Conservation (phyloP, 768 basidiomycete genomes). For the Cystofilobasidium macerans region DNA sequence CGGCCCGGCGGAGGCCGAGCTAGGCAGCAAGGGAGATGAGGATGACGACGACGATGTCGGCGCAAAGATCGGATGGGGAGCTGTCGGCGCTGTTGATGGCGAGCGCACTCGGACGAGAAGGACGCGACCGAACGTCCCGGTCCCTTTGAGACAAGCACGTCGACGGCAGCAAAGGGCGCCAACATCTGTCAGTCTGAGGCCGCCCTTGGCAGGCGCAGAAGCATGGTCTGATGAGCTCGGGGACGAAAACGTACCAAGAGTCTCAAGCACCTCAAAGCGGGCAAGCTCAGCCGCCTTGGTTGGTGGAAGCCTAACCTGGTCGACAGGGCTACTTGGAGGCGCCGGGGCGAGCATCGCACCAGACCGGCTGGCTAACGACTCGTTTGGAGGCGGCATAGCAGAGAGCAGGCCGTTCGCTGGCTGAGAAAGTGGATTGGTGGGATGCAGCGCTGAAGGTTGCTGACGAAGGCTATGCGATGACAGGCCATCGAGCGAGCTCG, state of each 20-base stretch:
- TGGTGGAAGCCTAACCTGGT: not conserved
- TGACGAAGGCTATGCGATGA: too few relatives aligned
- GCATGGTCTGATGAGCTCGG: not conserved
- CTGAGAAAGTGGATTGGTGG: not conserved
- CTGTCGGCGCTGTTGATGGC: constrained; percentile 29
- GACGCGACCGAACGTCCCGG: constrained; percentile 91
- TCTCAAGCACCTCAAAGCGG: constrained; percentile 40
- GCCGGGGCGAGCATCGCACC: not conserved
- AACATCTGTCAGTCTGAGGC: not conserved
- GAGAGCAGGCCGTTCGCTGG: too few relatives aligned
- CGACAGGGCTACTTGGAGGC: not conserved
- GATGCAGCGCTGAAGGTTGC: not conserved
- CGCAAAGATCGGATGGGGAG: constrained; percentile 41
- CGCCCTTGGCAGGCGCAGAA: not conserved
- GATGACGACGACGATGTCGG: not conserved
- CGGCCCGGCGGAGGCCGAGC: too few relatives aligned
- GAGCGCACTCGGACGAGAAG: constrained; percentile 67
- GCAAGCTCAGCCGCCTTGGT: constrained; percentile 13
- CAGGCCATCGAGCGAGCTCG: too few relatives aligned
- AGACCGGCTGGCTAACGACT: not conserved
- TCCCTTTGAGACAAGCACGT: constrained; percentile 47
- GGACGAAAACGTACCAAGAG: constrained; percentile 33
- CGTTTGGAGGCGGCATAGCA: not conserved
- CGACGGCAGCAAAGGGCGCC: constrained; percentile 31
- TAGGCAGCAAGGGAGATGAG: not conserved